These are phyloP conservation scores for Jamesozyma piceae DNA, from an alignment of 805 yeast genomes.

Conservation along the genomic window DNA sequence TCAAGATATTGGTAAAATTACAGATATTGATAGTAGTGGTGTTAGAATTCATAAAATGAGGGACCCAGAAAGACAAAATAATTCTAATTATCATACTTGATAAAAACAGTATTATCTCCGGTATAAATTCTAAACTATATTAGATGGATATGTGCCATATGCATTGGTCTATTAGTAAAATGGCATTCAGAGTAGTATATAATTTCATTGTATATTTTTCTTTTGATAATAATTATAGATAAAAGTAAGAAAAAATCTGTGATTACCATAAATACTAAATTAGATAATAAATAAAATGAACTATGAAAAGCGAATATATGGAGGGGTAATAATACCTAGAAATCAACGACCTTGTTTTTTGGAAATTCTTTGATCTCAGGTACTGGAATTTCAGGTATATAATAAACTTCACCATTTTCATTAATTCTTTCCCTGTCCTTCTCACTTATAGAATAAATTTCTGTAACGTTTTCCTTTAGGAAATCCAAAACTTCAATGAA, in stretches of 20 bases:
- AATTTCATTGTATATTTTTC: not conserved
- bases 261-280: too few species aligned
- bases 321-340: constrained; percentile 23
- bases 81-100: constrained; percentile 11
- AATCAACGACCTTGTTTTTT: constrained; percentile 48
- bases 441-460: constrained; percentile 74
- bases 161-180: not conserved
- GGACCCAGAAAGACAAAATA: constrained; percentile 32
- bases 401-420: constrained; percentile 77
- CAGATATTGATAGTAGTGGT: constrained; percentile 51
- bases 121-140: too few species aligned
- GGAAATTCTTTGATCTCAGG: constrained; percentile 63
- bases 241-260: too few species aligned
- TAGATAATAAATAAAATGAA: too few species aligned
- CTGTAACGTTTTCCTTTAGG: constrained; percentile 53
- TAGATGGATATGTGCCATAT: not conserved
- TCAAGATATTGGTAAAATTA: constrained; percentile 62
- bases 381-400: constrained; percentile 63
- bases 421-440: constrained; percentile 81
- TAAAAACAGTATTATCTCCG: not conserved
- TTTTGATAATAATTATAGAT: too few species aligned
- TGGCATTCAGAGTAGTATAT: not conserved
- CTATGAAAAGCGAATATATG: not conserved
- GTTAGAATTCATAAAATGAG: constrained; percentile 57
- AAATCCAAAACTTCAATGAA: constrained; percentile 49